Percentiles rank a stretch among this genome's conserved stretches.
Conservation (phyloP, 2,329 filamentous ascomycete species). For the Mariannaea sp. region DNA sequence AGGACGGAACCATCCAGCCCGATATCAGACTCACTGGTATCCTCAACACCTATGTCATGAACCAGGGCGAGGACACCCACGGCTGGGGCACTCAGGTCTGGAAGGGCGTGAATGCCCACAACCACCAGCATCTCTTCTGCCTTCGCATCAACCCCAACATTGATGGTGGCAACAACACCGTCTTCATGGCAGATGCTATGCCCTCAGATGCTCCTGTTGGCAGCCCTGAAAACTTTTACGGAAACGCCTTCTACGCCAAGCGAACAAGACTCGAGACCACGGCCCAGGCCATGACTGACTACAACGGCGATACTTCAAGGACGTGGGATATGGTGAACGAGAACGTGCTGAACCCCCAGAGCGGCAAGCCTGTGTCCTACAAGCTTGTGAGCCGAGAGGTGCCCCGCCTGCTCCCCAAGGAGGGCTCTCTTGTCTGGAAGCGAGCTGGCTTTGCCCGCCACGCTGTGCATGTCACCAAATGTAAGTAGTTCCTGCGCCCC, state of each 20-base stretch:
- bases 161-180: conserved; percentile 81
- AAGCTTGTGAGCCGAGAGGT: conserved; percentile 90
- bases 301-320: conserved; percentile 76
- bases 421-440: conserved; percentile 84
- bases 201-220: conserved; percentile 75
- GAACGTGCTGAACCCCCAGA: conserved; percentile 82
- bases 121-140: conserved; percentile 95
- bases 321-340: conserved; percentile 93
- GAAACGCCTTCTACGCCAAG: conserved; percentile 87
- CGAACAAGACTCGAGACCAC: conserved; percentile 79
- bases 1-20: conserved; percentile 89
- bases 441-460: conserved; percentile 86
- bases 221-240: conserved; percentile 81
- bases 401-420: conserved; percentile 77
- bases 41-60: conserved; percentile 86
- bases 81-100: conserved; percentile 94
- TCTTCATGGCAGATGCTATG: conserved; percentile 81
- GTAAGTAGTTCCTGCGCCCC: conserved; percentile 55
- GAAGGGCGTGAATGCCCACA: conserved; percentile 81
- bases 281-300: conserved; percentile 73
- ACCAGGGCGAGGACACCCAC: conserved; percentile 76
- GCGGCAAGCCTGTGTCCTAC: conserved; percentile 82
- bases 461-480: conserved; percentile 86
- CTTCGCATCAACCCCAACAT: conserved; percentile 85
- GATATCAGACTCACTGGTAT: conserved; percentile 93